A percentile compares a stretch with the other conserved stretches of the same genome.
Evolutionary conservation across 371 early-diverging fungal species (phyloP).

Genomic region (Mucor plumbeus): DNA sequence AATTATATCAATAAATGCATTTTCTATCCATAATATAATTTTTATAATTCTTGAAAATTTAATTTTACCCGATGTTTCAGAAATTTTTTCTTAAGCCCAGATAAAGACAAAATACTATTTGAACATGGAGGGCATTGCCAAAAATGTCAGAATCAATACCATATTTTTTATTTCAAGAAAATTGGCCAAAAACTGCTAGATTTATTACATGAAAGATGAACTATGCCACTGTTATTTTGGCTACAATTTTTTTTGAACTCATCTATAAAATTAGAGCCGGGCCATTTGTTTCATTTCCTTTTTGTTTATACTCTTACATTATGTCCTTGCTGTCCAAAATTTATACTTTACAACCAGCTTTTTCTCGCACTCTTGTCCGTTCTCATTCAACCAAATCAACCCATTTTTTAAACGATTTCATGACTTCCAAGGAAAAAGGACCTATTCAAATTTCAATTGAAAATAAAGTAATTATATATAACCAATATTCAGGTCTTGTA

Average conservation of each 20-base stretch:
- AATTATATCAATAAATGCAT: background rate
- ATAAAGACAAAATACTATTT: no score
- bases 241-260: conserved; percentile 8
- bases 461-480: conserved; percentile 31
- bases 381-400: conserved; percentile 8
- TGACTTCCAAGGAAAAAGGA: conserved; percentile 44
- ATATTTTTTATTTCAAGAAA: no score
- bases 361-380: background rate
- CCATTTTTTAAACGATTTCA: conserved; percentile 32
- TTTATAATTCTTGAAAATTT: no score
- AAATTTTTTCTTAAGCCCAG: no score
- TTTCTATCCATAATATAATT: no score
- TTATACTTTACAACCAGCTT: conserved; percentile 17
- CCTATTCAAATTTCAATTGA: conserved; percentile 52
- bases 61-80: no score
- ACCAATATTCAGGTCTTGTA: no score
- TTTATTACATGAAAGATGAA: no score
- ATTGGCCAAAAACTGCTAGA: background rate
- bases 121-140: no score
- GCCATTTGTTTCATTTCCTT: background rate
- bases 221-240: no score
- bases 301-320: conserved; percentile 9
- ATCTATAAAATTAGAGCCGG: background rate
- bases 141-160: no score
- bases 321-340: conserved; percentile 19